These are phyloP conservation scores for Babesia gibsoni DNA, from an alignment of 169 alveolate genomes.

Conservation along the genomic window DNA sequence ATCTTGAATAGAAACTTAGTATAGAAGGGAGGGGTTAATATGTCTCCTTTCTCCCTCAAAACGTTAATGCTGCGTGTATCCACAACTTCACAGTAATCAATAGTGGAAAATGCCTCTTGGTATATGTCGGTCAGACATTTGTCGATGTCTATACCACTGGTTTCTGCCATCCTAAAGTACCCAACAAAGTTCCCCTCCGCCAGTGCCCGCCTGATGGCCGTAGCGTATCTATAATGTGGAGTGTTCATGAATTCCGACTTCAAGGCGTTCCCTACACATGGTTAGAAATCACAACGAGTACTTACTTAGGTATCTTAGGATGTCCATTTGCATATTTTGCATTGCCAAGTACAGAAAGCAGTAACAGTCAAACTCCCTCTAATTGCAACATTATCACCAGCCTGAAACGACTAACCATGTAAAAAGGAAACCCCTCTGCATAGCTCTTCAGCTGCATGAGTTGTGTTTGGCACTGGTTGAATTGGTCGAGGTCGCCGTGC, in stretches of 20 bases:
- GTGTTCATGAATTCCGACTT: constrained; percentile 15
- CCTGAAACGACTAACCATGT: background rate
- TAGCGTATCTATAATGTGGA: constrained; percentile 40
- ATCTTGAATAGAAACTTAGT: constrained; percentile 44
- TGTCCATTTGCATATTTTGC: constrained; percentile 71
- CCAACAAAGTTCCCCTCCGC: constrained; percentile 51
- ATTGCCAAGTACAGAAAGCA: constrained; percentile 65
- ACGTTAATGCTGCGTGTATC: background rate
- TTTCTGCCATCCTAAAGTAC: constrained; percentile 56
- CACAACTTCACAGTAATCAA: constrained; percentile 1
- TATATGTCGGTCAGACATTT: constrained; percentile 15
- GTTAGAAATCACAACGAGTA: background rate
- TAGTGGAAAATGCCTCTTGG: constrained; percentile 33
- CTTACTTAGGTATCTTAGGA: constrained; percentile 44
- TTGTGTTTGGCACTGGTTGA: constrained; percentile 91
- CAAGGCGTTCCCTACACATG: background rate
- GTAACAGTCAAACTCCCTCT: constrained; percentile 65
- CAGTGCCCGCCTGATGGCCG: constrained; percentile 21
- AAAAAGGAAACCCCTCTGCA: background rate
- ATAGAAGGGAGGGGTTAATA: constrained; percentile 33
- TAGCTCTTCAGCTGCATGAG: constrained; percentile 74
- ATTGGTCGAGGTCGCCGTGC: constrained; percentile 89
- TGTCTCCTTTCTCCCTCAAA: constrained; percentile 1
- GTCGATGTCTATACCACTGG: constrained; percentile 18
- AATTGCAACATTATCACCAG: background rate